Base-by-base conservation (phyloP, 148 eudicot species). In the Diospyros kaki region DNA sequence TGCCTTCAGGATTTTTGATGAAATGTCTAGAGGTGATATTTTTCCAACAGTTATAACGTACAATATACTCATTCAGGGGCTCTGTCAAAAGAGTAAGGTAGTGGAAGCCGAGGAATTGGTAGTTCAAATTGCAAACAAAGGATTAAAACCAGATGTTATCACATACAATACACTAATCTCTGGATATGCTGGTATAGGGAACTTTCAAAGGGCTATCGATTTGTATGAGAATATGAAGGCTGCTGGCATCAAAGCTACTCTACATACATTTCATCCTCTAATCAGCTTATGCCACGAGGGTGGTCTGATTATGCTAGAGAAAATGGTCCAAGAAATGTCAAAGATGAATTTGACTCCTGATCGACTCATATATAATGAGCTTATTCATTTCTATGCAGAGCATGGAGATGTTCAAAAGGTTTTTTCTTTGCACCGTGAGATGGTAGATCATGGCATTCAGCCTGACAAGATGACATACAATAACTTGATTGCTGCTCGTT, bases 391-490 rank as follows among this genome's bases (percentile, higher is more conserved):
- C 63, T 86, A 79, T 69, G 87, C 81, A 40, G 86, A 85, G 79
- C 86, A 88, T 78, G 91, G 86, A 58, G 78, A 86, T 71, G 71
- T 85, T 58, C 78, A 76, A 39, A 88, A 86, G 81, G 87, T 88
- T 38, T 77, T 75, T 53, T 58, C 78, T 45, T 80, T 91, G 72
- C 75, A 65, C 43, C 39, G 60, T 72, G 91, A 89, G 82, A 93
- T 93, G 98, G 56, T 68, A 38, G 75, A 83, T 73, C 75, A 54
- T 69, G 84, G 91, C 39, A 74, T 88, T 59, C 78, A 64, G n/a
- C 83, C 77, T 59, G 93, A 93, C 80, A 88, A 73, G 80, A 86
- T 87, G 91, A 90, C 97, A 55, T 93, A 85, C 75, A 87, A 91
- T 80, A 84, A 88, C 78, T 82, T 93, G 79, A 91, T 89, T 66